A percentile compares a stretch with the other conserved stretches of the same genome.
Evolutionary conservation across 2,329 filamentous ascomycete genomes (phyloP).

Genomic region (Phialemoniopsis sp.): DNA sequence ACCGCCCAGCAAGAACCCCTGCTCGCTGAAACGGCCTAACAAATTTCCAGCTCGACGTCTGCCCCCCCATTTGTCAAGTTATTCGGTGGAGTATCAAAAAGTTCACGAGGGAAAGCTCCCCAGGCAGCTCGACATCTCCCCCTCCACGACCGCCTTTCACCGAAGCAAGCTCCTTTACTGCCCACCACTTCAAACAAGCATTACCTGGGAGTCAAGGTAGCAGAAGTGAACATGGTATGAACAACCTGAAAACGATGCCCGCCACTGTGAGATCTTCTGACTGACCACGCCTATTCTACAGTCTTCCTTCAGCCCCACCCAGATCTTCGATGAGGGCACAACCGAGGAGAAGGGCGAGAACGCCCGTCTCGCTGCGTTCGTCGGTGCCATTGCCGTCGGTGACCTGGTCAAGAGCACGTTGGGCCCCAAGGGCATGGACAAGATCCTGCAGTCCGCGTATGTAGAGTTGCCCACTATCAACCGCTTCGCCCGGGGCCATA

Average conservation of each 20-base stretch:
- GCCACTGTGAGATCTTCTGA: too few species aligned
- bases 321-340: conserved; percentile 97
- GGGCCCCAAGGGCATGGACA: conserved; percentile 98
- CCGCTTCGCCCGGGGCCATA: not conserved
- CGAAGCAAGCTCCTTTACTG: too few species aligned
- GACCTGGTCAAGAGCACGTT: conserved; percentile 97
- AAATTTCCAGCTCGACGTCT: not conserved
- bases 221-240: too few species aligned
- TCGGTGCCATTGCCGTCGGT: conserved; percentile 95
- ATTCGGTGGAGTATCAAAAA: too few species aligned
- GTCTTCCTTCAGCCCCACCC: conserved; percentile 77
- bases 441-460: conserved; percentile 92
- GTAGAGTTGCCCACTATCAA: conserved; percentile 25
- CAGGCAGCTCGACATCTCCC: too few species aligned
- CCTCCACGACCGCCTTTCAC: too few species aligned
- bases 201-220: too few species aligned
- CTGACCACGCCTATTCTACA: conserved; percentile 10
- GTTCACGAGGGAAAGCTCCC: too few species aligned
- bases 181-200: too few species aligned
- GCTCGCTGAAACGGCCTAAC: not conserved
- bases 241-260: not conserved
- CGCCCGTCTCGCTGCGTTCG: conserved; percentile 96
- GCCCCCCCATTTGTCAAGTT: not conserved
- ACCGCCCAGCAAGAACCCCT: too few species aligned
- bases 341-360: conserved; percentile 99